Base-by-base conservation (phyloP, 257 asterid species). In the Misopates orontium region DNA sequence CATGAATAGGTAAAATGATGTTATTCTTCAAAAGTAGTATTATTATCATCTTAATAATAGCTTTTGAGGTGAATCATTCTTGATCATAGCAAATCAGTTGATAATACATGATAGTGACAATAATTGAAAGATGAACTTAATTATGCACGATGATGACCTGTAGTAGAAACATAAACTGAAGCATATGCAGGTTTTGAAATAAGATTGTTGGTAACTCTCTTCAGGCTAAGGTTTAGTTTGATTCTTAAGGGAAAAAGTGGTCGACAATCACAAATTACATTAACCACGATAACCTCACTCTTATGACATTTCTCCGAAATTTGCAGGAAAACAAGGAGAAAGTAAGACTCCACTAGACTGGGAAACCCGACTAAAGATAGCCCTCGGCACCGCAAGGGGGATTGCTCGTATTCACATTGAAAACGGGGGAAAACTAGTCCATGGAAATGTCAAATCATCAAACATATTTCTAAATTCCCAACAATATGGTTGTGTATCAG, bases 371-470 rank as follows among this genome's bases (percentile, higher is more conserved):
- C 32, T 89, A 5, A 82, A 79, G 64, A 81, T 89, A 63, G 96
- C 96, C 61, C 60, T 79, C 1, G 96, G 98, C 36, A 88, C 95
- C 13, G 92, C 98, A 0, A 77, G 82, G 62, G 98, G 98, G 71
- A 75, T 92, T 49, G 85, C 93, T 20, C 87, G 90, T 42, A 73
- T 92, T 79, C 98, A 92, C 21, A 10, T 57, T 0, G 96, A 85
- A 76, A 84, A 81, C 49, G 73, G 80, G 0, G 95, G 97, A 31
- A 92, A 87, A 66, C 67, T 92, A 53, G 96, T 85, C 20, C 98
- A 92, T n/a, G 98, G 98, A 55, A 92, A 92, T 31, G 60, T 92
- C 60, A 92, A 89, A 71, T 81, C 96, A 60, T 85, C 96, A 0
- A 92, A 92, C 72, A 69, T 92, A 59, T 89, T 92, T 56, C 84